These are phyloP conservation scores for Candida anglica DNA, from an alignment of 805 yeast genomes.

Conservation along the genomic window DNA sequence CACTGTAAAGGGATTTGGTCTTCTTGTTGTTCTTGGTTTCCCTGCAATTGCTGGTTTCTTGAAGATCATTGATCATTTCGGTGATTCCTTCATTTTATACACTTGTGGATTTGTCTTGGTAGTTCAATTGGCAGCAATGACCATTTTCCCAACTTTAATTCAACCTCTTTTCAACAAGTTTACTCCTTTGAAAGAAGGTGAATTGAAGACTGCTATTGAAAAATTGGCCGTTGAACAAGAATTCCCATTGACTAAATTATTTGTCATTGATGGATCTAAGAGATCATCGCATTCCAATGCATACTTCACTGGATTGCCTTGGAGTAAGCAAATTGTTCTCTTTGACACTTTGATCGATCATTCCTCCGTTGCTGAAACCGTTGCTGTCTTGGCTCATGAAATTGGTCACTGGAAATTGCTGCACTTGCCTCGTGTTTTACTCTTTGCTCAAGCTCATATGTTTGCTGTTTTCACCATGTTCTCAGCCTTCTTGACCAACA, in stretches of 20 bases:
- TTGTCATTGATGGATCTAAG: slow-evolving; percentile 94
- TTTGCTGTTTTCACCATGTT: slow-evolving; percentile 67
- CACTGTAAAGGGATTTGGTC: slow-evolving; percentile 52
- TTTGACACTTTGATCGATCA: slow-evolving; percentile 87
- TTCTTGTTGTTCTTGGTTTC: slow-evolving; percentile 59
- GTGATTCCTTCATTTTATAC: slow-evolving; percentile 78
- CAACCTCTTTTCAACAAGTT: slow-evolving; percentile 92
- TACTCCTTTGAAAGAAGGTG: slow-evolving; percentile 87
- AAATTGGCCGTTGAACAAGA: slow-evolving; percentile 66
- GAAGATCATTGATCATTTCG: slow-evolving; percentile 76
- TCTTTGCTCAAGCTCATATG: slow-evolving; percentile 60
- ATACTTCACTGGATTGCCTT: slow-evolving; percentile 92
- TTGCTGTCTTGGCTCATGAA: slow-evolving; percentile 97
- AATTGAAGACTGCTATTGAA: slow-evolving; percentile 77
- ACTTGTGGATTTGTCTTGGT: slow-evolving; percentile 66
- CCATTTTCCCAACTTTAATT: slow-evolving; percentile 78
- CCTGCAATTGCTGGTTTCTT: slow-evolving; percentile 74
- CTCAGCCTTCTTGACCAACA: slow-evolving; percentile 75
- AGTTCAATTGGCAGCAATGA: slow-evolving; percentile 70
- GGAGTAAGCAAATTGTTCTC: slow-evolving; percentile 93
- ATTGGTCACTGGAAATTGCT: slow-evolving; percentile 96
- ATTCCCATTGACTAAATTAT: slow-evolving; percentile 84
- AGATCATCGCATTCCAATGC: slow-evolving; percentile 97
- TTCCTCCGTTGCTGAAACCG: slow-evolving; percentile 72
- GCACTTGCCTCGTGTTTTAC: slow-evolving; percentile 77